phyloP scores from a whole-genome alignment of 441 rosid species.

The Corymbia calophylla region DNA sequence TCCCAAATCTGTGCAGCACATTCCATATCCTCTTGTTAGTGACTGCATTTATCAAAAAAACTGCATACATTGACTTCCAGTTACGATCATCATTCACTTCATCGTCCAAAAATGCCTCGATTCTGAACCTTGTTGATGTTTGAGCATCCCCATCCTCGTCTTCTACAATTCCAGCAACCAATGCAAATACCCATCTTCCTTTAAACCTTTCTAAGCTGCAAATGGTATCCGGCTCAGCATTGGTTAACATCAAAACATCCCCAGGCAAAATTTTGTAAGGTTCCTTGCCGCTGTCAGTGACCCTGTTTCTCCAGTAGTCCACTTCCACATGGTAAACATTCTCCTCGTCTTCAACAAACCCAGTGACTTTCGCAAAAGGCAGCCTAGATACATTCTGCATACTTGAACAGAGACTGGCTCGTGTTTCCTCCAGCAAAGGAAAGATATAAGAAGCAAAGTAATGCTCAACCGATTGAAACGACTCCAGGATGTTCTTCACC shows the following conservation, averaged over 20 bases:
- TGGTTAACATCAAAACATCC: constrained; percentile 31
- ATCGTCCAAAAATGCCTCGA: constrained; percentile 9
- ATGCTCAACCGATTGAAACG: constrained; percentile 21
- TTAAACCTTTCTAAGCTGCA: constrained; percentile 29
- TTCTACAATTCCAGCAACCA: constrained; percentile 1
- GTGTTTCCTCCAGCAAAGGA: constrained; percentile 48
- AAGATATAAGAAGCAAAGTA: constrained; percentile 23
- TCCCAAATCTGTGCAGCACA: constrained; percentile 22
- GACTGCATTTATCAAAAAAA: constrained; percentile 24
- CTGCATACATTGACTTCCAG: constrained; percentile 16
- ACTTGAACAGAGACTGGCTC: constrained; percentile 22
- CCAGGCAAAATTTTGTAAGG: constrained; percentile 43
- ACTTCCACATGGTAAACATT: constrained; percentile 16
- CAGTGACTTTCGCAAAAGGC: constrained; percentile 27
- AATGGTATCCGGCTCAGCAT: constrained; percentile 28
- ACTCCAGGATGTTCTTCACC: constrained; percentile 31
- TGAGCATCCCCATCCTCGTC: constrained; percentile 5
- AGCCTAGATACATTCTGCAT: constrained; percentile 25
- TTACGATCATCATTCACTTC: neutral
- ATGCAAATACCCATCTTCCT: constrained; percentile 28
- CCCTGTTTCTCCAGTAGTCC: constrained; percentile 38
- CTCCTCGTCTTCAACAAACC: constrained; percentile 1
- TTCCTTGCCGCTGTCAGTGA: constrained; percentile 22
- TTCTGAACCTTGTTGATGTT: constrained; percentile 8
- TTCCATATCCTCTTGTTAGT: constrained; percentile 55